Percentiles rank a stretch among this genome's conserved stretches.
These are phyloP conservation scores for Phaseolus lunatus DNA, from an alignment of 306 rosid species.

Conservation along the genomic window DNA sequence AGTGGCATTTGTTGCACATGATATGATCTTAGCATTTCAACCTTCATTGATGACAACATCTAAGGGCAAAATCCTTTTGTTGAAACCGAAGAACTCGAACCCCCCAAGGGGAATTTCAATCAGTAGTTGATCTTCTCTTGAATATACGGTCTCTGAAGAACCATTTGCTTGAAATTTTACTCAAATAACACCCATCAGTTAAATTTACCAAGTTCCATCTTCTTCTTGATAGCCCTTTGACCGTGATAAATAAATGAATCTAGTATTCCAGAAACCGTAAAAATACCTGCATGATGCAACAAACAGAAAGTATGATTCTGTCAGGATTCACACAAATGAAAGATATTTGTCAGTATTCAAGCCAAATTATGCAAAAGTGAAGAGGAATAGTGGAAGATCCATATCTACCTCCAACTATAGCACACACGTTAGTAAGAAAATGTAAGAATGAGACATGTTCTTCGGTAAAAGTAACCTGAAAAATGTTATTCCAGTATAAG, in stretches of 20 bases:
- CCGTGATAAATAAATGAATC: conserved; percentile 98
- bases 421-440: conserved; percentile 95
- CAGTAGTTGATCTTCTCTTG: conserved; percentile 47
- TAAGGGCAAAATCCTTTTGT: conserved; percentile 44
- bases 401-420: conserved; percentile 93
- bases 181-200: conserved; percentile 57
- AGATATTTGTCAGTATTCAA: neutral
- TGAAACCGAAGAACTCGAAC: conserved; percentile 51
- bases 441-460: conserved; percentile 89
- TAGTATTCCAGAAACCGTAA: conserved; percentile 92
- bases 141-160: conserved; percentile 49
- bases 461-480: conserved; percentile 87
- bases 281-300: conserved; percentile 68
- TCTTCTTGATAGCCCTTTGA: conserved; percentile 93
- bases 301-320: conserved; percentile 28
- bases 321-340: conserved; percentile 33
- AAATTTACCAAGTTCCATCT: conserved; percentile 96
- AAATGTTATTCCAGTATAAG: conserved; percentile 31
- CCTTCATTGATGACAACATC: conserved; percentile 36
- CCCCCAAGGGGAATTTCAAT: conserved; percentile 47
- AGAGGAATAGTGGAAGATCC: conserved; percentile 25
- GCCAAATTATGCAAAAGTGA: conserved; percentile 26
- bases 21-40: conserved; percentile 41
- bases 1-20: conserved; percentile 42
- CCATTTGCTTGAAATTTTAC: conserved; percentile 51